Evolutionary conservation across 2,329 filamentous ascomycete species (phyloP).

Genomic region (Malbranchea zuffiana): DNA sequence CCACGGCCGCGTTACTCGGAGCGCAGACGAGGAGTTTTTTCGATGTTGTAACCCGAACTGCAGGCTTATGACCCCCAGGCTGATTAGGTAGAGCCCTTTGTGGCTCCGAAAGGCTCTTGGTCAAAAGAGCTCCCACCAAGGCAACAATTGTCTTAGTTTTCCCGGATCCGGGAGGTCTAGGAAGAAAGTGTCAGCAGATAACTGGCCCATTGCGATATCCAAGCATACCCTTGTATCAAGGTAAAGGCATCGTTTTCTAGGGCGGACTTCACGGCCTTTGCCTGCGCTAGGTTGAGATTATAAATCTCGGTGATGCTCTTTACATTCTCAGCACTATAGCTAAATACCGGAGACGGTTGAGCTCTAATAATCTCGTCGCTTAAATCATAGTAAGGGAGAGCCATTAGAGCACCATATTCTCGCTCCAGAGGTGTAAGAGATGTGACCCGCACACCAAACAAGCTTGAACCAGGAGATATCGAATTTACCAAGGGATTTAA

Average conservation of each 20-base stretch:
- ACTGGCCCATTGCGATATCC: slow-evolving; percentile 9
- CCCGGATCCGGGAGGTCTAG: slow-evolving; percentile 79
- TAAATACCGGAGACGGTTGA: slow-evolving; percentile 77
- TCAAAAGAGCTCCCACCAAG: slow-evolving; percentile 80
- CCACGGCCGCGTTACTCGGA: slow-evolving; percentile 96
- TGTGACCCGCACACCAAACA: slow-evolving; percentile 72
- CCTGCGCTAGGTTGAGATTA: slow-evolving; percentile 76
- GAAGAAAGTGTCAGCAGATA: slow-evolving; percentile 24
- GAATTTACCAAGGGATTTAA: slow-evolving; percentile 51
- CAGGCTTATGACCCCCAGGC: slow-evolving; percentile 28
- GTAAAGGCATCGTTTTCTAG: slow-evolving; percentile 96
- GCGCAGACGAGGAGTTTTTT: slow-evolving; percentile 95
- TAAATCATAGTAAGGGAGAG: slow-evolving; percentile 87
- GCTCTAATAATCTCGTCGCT: slow-evolving; percentile 85
- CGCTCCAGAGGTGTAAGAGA: slow-evolving; percentile 91
- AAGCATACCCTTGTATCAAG: slow-evolving; percentile 70
- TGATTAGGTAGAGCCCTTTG: slow-evolving; percentile 38
- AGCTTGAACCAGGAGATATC: slow-evolving; percentile 57
- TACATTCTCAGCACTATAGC: slow-evolving; percentile 65
- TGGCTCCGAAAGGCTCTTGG: slow-evolving; percentile 43
- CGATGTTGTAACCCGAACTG: slow-evolving; percentile 30
- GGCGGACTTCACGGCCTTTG: slow-evolving; percentile 81
- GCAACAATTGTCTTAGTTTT: slow-evolving; percentile 98
- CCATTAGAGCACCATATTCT: slow-evolving; percentile 85
- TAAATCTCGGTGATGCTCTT: slow-evolving; percentile 63